Conservation (phyloP, 306 rosid species). For the Malus sylvestris region DNA sequence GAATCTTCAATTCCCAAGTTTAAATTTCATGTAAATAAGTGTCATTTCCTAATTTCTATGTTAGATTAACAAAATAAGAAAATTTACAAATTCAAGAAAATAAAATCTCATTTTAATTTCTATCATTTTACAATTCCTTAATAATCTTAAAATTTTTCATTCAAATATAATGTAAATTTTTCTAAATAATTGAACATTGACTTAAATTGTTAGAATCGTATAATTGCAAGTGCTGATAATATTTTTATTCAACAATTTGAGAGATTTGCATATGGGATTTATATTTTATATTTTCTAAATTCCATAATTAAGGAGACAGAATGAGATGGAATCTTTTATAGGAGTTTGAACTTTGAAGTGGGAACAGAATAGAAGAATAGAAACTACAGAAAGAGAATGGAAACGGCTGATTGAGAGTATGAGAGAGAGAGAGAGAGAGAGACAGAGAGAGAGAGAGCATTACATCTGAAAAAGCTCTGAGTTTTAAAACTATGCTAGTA, state of each 20-base stretch:
- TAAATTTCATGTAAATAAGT: no score
- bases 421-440: no score
- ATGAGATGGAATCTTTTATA: constrained; percentile 34
- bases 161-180: no score
- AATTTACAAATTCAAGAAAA: no score
- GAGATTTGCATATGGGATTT: neutral
- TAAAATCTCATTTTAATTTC: no score
- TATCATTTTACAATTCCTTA: no score
- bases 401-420: constrained; percentile 27
- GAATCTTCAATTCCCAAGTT: no score
- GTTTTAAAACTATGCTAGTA: constrained; percentile 41
- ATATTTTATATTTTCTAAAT: neutral
- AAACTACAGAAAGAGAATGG: neutral
- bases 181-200: neutral
- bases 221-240: no score
- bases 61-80: no score
- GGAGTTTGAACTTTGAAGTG: constrained; percentile 51
- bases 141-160: no score
- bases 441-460: neutral
- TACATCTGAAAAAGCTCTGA: constrained; percentile 68
- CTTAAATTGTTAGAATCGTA: neutral
- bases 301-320: neutral
- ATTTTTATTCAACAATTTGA: no score
- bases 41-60: no score
- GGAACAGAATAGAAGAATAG: constrained; percentile 28